These are phyloP conservation scores for Waltergamsia citrina DNA, from an alignment of 2,329 filamentous ascomycete species.

Conservation along the genomic window DNA sequence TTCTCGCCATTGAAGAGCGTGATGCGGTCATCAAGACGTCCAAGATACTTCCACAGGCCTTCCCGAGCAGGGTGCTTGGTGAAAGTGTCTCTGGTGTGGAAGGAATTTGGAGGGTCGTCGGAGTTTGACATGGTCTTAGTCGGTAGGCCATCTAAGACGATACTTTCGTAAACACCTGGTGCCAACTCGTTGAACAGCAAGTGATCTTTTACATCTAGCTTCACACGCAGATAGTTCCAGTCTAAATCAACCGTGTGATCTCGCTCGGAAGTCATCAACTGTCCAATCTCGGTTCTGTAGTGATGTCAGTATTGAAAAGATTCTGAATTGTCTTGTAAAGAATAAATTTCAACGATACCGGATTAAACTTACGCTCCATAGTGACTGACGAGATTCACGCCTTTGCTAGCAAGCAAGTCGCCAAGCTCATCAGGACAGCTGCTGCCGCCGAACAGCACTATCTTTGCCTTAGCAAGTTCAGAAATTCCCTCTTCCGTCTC, in stretches of 20 bases:
- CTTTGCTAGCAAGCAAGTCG: constrained; percentile 37
- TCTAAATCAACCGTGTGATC: constrained; percentile 37
- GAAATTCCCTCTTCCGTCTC: constrained; percentile 46
- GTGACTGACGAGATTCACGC: constrained; percentile 44
- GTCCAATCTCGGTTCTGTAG: constrained; percentile 46
- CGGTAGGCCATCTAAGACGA: constrained; percentile 24
- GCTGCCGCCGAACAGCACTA: constrained; percentile 49
- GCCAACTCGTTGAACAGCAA: constrained; percentile 17
- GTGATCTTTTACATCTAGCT: constrained; percentile 10
- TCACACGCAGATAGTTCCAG: constrained; percentile 51
- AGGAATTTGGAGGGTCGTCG: constrained; percentile 31
- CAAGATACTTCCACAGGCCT: constrained; percentile 33
- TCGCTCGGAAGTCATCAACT: constrained; percentile 51
- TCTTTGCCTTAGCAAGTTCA: constrained; percentile 31
- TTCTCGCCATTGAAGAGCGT: constrained; percentile 38
- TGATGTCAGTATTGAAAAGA: not conserved
- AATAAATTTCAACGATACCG: no score
- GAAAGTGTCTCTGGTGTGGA: constrained; percentile 34
- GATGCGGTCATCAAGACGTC: constrained; percentile 33
- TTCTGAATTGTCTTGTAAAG: no score
- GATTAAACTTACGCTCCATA: constrained; percentile 46
- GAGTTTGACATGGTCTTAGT: constrained; percentile 19
- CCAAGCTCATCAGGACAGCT: constrained; percentile 51
- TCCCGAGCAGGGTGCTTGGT: constrained; percentile 27
- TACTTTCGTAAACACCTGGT: constrained; percentile 23